These are phyloP conservation scores for Aegilops bicornis DNA, from an alignment of 176 grass and related monocot species.

Conservation along the genomic window DNA sequence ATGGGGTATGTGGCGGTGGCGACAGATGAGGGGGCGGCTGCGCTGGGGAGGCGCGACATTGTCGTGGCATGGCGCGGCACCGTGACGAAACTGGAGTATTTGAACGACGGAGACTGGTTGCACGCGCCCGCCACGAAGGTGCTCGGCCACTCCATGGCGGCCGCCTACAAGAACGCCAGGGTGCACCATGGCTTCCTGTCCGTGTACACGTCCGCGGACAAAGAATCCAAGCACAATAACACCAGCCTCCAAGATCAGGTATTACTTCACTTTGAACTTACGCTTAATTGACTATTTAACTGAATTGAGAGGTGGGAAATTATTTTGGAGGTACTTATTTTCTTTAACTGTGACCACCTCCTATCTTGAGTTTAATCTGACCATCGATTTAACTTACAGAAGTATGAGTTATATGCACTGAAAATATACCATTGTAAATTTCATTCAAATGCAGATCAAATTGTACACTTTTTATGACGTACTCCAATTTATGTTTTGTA, in stretches of 20 bases:
- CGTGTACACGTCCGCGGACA: slow-evolving; percentile 60
- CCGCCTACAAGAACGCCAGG: background rate
- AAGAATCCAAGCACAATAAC: slow-evolving; percentile 42
- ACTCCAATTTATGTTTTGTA: no score
- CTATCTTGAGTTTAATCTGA: no score
- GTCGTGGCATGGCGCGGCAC: slow-evolving; percentile 81
- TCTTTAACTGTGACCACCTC: no score
- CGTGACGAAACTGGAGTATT: slow-evolving; percentile 49
- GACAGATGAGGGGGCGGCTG: slow-evolving; percentile 58
- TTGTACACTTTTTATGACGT: no score
- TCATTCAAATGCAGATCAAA: no score
- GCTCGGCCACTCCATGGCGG: slow-evolving; percentile 18
- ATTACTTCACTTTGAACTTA: background rate
- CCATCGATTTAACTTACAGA: no score
- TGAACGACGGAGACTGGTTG: slow-evolving; percentile 55
- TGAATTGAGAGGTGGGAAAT: no score
- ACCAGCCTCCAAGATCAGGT: slow-evolving; percentile 70
- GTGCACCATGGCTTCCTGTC: slow-evolving; percentile 71
- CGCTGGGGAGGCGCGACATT: slow-evolving; percentile 76
- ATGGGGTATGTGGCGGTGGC: slow-evolving; percentile 85
- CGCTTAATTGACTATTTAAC: no score
- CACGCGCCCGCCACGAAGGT: slow-evolving; percentile 48
- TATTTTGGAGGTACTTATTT: no score
- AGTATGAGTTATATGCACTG: no score
- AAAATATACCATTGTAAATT: no score